A percentile compares a stretch with the other conserved stretches of the same genome.
Conservation (phyloP, 805 yeast species). For the Metschnikowia vanudenii region DNA sequence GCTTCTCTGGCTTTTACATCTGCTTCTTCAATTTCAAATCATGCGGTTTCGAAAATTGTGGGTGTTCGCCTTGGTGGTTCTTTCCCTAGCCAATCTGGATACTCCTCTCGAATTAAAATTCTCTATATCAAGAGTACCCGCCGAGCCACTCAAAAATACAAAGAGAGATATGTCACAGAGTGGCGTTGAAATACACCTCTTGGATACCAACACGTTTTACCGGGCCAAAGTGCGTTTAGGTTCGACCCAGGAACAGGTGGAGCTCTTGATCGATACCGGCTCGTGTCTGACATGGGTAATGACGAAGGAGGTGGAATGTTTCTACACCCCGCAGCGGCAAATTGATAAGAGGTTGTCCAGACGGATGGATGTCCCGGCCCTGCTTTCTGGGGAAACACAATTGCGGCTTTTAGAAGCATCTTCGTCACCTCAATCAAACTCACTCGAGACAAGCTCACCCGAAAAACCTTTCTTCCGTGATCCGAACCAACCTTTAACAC, state of each 20-base stretch:
- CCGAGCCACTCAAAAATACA: background rate
- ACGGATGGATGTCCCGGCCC: background rate
- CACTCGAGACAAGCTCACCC: no score
- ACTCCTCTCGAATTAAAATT: background rate
- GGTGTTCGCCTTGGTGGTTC: no score
- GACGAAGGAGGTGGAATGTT: slow-evolving; percentile 1
- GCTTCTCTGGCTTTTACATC: no score
- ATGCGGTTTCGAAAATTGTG: no score
- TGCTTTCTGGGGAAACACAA: no score
- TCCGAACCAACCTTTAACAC: no score
- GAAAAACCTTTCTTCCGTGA: no score
- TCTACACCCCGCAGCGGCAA: background rate
- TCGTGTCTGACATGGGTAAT: slow-evolving; percentile 2
- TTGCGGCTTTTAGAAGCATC: no score
- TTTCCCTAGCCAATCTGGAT: no score
- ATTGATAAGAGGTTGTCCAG: background rate
- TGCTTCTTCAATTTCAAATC: no score
- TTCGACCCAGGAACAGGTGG: background rate
- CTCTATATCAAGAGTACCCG: background rate
- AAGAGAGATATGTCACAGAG: background rate
- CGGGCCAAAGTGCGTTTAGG: slow-evolving; percentile 2
- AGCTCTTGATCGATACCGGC: slow-evolving; percentile 6
- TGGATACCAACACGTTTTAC: slow-evolving; percentile 1
- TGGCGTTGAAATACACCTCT: background rate
- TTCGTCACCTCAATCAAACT: no score